Percentiles rank a stretch among this genome's conserved stretches.
Evolutionary conservation across 495 filamentous ascomycete genomes (phyloP).

Genomic region (Daldinia decipiens): DNA sequence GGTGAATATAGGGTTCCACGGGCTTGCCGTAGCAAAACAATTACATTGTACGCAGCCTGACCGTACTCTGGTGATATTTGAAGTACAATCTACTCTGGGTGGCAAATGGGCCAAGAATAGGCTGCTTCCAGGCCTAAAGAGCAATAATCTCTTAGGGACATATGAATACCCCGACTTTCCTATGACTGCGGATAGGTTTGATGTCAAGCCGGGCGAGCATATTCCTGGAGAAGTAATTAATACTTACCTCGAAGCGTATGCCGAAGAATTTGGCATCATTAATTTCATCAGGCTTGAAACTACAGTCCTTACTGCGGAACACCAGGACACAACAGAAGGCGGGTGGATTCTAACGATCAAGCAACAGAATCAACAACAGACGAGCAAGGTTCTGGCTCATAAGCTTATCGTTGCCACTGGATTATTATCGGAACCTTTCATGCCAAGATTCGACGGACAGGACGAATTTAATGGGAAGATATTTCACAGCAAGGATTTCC

Average conservation of each 20-base stretch:
- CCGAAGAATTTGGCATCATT: slow-evolving; percentile 66
- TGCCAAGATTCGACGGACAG: neutral
- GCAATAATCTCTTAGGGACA: slow-evolving; percentile 69
- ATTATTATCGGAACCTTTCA: neutral
- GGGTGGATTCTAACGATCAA: neutral
- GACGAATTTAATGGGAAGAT: neutral
- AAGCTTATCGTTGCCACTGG: neutral
- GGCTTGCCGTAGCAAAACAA: slow-evolving; percentile 27
- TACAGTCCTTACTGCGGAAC: neutral
- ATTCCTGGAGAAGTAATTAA: slow-evolving; percentile 74
- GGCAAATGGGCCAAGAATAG: neutral
- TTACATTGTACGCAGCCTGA: slow-evolving; percentile 19
- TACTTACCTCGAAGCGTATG: slow-evolving; percentile 71
- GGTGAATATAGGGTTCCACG: slow-evolving; percentile 14
- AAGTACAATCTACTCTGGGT: slow-evolving; percentile 6
- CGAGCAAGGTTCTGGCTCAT: neutral
- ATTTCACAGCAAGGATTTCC: neutral
- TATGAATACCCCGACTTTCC: slow-evolving; percentile 81
- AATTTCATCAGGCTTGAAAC: slow-evolving; percentile 39
- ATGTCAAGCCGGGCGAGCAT: slow-evolving; percentile 70
- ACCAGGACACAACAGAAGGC: neutral
- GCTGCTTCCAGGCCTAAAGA: slow-evolving; percentile 61
- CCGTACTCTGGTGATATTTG: slow-evolving; percentile 8
- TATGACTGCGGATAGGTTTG: slow-evolving; percentile 67
- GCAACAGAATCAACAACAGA: neutral